These are phyloP conservation scores for Typha latifolia DNA, from an alignment of 176 grass and related monocot species.

Conservation along the genomic window DNA sequence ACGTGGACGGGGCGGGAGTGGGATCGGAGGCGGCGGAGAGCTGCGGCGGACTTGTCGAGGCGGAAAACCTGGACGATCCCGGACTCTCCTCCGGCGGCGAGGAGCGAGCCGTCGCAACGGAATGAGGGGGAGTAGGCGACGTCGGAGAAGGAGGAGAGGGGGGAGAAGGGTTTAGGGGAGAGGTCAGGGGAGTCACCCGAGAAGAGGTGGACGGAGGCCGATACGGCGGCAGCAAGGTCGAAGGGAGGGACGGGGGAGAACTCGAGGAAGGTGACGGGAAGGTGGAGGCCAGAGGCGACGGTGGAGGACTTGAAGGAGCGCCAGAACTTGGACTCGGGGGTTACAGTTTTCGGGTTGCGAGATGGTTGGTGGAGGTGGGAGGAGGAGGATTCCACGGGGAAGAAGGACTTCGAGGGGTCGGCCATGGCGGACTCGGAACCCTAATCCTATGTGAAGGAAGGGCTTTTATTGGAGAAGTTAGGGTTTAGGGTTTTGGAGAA, in stretches of 20 bases:
- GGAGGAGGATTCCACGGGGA: conserved; percentile 29
- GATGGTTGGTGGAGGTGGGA: conserved; percentile 27
- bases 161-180: conserved; percentile 11
- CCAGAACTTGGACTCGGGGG: conserved; percentile 59
- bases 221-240: conserved; percentile 48
- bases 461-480: background rate
- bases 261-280: conserved; percentile 59
- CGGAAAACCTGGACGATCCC: conserved; percentile 79
- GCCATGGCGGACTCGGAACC: conserved; percentile 29
- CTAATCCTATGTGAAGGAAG: conserved; percentile 8
- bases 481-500: background rate
- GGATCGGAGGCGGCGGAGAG: conserved; percentile 49
- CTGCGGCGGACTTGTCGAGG: conserved; percentile 29
- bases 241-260: conserved; percentile 40
- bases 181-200: conserved; percentile 25
- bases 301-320: conserved; percentile 58
- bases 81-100: conserved; percentile 58
- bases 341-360: conserved; percentile 9
- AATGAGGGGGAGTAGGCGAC: conserved; percentile 74
- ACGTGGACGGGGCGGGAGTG: conserved; percentile 54
- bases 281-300: conserved; percentile 35
- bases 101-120: conserved; percentile 65
- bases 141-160: conserved; percentile 40
- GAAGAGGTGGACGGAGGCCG: conserved; percentile 55
- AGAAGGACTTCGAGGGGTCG: conserved; percentile 39